A percentile compares a stretch with the other conserved stretches of the same genome.
phyloP scores from a whole-genome alignment of 495 filamentous ascomycete species.

The Corynascus novoguineensis region DNA sequence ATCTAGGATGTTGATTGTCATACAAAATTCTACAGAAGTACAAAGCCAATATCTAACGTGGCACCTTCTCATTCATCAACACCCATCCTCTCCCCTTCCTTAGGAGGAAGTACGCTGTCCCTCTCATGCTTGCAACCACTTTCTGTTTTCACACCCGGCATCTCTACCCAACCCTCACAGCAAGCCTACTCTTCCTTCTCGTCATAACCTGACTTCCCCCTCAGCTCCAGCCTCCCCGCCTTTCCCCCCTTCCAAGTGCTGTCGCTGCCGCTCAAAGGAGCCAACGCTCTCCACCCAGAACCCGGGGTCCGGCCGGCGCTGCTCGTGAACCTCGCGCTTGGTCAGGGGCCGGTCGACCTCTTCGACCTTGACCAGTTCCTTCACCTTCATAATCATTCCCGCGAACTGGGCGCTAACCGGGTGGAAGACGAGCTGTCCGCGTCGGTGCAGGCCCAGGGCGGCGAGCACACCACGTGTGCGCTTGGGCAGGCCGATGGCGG shows the following conservation, averaged over 20 bases:
- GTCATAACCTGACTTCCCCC: conserved; percentile 16
- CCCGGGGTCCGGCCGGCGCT: conserved; percentile 74
- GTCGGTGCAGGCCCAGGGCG: conserved; percentile 82
- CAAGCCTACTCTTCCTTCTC: neutral
- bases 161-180: neutral
- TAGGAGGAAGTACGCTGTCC: neutral
- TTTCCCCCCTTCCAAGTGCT: neutral
- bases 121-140: neutral
- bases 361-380: conserved; percentile 82
- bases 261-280: neutral
- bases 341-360: conserved; percentile 72
- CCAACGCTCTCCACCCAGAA: conserved; percentile 71
- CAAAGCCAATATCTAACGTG: no score
- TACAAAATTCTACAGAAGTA: conserved; percentile 10
- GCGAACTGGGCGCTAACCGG: conserved; percentile 76
- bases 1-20: neutral
- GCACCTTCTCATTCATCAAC: no score
- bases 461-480: conserved; percentile 77
- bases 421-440: conserved; percentile 87
- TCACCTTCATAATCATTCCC: conserved; percentile 96
- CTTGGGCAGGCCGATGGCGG: conserved; percentile 83
- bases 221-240: neutral
- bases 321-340: conserved; percentile 64
- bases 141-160: neutral
- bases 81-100: neutral